Evolutionary conservation across 306 rosid species (phyloP).

Genomic region (Amphicarpaea edgeworthii): DNA sequence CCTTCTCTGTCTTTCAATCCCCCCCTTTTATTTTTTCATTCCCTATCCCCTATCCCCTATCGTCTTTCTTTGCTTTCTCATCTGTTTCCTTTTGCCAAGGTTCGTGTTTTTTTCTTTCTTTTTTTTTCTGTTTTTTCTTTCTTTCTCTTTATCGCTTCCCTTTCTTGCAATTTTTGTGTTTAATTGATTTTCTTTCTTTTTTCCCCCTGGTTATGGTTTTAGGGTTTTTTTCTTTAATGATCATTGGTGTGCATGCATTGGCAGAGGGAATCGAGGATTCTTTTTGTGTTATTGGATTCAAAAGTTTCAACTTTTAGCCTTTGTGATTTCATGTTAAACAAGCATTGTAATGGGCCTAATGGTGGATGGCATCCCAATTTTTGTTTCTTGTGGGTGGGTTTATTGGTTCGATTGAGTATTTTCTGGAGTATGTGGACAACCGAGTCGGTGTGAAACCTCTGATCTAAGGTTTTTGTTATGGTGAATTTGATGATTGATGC

Average conservation of each 20-base stretch:
- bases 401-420: slow-evolving; percentile 25
- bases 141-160: background rate
- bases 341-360: slow-evolving; percentile 3
- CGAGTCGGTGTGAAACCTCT: slow-evolving; percentile 5
- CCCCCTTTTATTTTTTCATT: slow-evolving; percentile 29
- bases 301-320: background rate
- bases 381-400: background rate
- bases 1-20: background rate
- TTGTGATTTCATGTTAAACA: background rate
- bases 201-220: slow-evolving; percentile 23
- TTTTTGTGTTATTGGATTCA: slow-evolving; percentile 1
- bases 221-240: slow-evolving; percentile 41
- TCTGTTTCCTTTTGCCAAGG: slow-evolving; percentile 15
- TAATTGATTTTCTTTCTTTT: background rate
- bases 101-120: too few species aligned
- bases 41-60: background rate
- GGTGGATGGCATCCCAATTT: slow-evolving; percentile 5
- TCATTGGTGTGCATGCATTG: slow-evolving; percentile 27
- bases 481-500: background rate
- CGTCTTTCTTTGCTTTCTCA: background rate
- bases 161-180: background rate
- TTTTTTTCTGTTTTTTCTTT: background rate
- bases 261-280: slow-evolving; percentile 24
- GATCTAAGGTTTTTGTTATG: slow-evolving; percentile 3
- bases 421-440: background rate